Conservation (phyloP, 1,139 yeast species). For the Petasospora rhodanensis region DNA sequence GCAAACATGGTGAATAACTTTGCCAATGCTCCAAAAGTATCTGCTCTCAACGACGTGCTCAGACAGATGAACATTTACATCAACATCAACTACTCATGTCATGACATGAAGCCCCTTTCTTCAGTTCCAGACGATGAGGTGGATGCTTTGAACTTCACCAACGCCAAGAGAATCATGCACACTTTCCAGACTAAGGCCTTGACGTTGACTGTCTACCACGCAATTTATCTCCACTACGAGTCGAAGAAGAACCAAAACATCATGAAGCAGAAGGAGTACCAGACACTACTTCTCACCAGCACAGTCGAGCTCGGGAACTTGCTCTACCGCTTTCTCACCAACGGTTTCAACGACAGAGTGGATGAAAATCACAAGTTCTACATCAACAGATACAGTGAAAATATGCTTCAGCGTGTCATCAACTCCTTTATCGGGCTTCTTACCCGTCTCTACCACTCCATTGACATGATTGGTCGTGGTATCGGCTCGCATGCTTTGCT, state of each 20-base stretch:
- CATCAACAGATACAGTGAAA: slow-evolving; percentile 17
- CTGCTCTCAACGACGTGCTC: slow-evolving; percentile 13
- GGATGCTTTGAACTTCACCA: slow-evolving; percentile 11
- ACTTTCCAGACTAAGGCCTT: slow-evolving; percentile 17
- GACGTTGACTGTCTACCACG: slow-evolving; percentile 18
- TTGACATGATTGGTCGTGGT: slow-evolving; percentile 18
- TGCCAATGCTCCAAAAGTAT: slow-evolving; percentile 14
- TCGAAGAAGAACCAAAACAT: slow-evolving; percentile 11
- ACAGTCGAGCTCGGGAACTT: slow-evolving; percentile 16
- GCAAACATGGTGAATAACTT: slow-evolving; percentile 19
- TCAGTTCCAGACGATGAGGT: slow-evolving; percentile 4
- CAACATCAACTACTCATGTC: slow-evolving; percentile 15
- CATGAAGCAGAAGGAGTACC: slow-evolving; percentile 12
- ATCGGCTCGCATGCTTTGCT: slow-evolving; percentile 7
- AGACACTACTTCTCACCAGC: slow-evolving; percentile 3
- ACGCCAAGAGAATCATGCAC: slow-evolving; percentile 14
- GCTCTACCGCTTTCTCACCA: slow-evolving; percentile 12
- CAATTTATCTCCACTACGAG: slow-evolving; percentile 20
- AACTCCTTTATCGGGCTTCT: slow-evolving; percentile 13
- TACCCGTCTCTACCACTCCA: slow-evolving; percentile 19
- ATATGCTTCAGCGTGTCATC: slow-evolving; percentile 16
- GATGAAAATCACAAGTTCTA: slow-evolving; percentile 15
- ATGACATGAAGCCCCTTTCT: slow-evolving; percentile 5
- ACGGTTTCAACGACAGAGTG: slow-evolving; percentile 13
- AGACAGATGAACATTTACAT: slow-evolving; percentile 16